Base-by-base conservation (phyloP, 129 eudicot genomes). In the Escallonia herrerae region DNA sequence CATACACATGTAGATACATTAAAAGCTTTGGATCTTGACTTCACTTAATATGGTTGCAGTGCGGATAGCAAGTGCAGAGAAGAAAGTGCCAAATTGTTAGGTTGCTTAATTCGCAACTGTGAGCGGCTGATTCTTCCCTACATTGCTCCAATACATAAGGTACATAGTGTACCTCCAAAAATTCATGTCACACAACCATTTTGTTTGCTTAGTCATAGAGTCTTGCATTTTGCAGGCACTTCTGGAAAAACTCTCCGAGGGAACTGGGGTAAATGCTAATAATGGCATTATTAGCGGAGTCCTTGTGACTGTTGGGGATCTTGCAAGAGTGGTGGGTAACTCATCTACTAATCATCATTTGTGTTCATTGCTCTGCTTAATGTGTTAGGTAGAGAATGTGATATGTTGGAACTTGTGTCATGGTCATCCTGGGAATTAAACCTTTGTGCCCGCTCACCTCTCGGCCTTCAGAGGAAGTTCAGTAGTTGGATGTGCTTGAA, bases 111-210 rank as follows among this genome's bases (percentile, higher is more conserved):
- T 64, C 98, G 98, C 68, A 93, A 85, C 49, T 93, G 98, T 75
- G 98, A 93, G 76, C 82, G 95, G 37, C 81, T 93, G 68, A 86
- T 93, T 57, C 95, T 88, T 62, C 98, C 98, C 56, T 93, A 93
- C 58, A 80, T 93, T 69, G 89, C 98, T 81, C 96, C 98, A 42
- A 78, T 93, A 67, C 96, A 93, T 78, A 88, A 93, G 98, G 98
- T 93, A 63, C 41, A 3, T 61, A 39, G 22, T 62, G 33, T 42
- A 49, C 47, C 11, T 49, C 51, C 52, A n/a, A 13, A 37, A 53
- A 37, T 43, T 61, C 73, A 65, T 72, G 37, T 55, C 15, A n/a
- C 15, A n/a, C 44, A 9, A 54, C 44, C 44, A 37, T 22, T 61
- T 22, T 22, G 33, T 22, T 22, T 1, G 46, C 39, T 54, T 68